These are phyloP conservation scores for Teunomyces tritomae DNA, from an alignment of 805 yeast genomes.

Conservation along the genomic window DNA sequence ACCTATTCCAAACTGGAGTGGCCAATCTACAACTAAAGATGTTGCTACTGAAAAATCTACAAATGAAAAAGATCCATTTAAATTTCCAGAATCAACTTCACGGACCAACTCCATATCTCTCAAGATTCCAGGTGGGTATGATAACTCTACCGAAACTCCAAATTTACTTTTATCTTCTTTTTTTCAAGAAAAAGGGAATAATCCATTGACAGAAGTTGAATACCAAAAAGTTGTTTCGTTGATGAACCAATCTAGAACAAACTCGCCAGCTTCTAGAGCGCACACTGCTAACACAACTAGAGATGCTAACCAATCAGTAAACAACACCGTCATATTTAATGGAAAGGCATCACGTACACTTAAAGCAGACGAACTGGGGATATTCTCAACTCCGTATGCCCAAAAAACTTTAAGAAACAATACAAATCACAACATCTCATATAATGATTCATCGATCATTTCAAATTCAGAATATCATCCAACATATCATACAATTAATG, in stretches of 20 bases:
- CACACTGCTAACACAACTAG: not conserved
- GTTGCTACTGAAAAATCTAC: not conserved
- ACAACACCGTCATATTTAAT: not conserved
- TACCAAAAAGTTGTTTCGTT: constrained; percentile 77
- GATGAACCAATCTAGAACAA: constrained; percentile 14
- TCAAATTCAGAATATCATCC: constrained; percentile 40
- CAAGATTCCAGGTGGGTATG: constrained; percentile 9
- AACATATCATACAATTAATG: constrained; percentile 31
- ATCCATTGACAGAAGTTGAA: constrained; percentile 71
- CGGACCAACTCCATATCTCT: constrained; percentile 5
- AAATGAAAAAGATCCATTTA: constrained; percentile 3
- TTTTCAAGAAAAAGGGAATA: constrained; percentile 70
- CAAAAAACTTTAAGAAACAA: constrained; percentile 28
- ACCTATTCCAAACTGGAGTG: constrained; percentile 3
- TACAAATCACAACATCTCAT: constrained; percentile 16
- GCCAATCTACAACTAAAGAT: not conserved
- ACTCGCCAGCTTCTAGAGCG: not conserved
- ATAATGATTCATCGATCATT: constrained; percentile 14
- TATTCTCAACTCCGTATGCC: constrained; percentile 24
- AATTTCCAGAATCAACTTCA: constrained; percentile 11
- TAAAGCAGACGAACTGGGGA: not conserved
- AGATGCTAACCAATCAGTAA: not conserved
- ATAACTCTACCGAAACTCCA: constrained; percentile 19
- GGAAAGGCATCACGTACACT: not conserved
- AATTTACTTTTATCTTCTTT: constrained; percentile 66